Base-by-base conservation (phyloP, 768 basidiomycete species). In the Asterophora parasitica region DNA sequence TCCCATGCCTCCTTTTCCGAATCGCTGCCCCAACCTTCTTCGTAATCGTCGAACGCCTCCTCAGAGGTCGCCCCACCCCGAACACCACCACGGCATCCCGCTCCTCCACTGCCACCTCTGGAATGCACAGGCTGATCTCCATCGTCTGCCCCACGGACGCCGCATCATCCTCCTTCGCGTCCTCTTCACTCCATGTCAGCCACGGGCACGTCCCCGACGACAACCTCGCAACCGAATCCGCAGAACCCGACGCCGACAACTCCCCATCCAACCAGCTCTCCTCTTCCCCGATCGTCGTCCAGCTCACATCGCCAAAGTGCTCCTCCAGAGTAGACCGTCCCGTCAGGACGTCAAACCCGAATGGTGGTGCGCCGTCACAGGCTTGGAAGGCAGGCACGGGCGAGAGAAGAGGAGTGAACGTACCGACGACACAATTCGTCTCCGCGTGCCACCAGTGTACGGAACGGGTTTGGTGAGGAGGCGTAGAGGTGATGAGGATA, bases 291-390 rank as follows among this genome's bases (percentile, higher is more conserved):
- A 34, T 27, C 39, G 52, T 53, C 20, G 39, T 34, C 44, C 34
- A 49, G 6, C 48, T 49, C 7, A 53, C 42, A 17, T 53, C 44
- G 2, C 52, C 51, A 11, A 6, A 30, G 17, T 26, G 41, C 5
- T 52, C 51, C 16, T 19, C 27, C 3, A 53, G 28, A 49, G 49
- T 45, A 34, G 51, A 53, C 38, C 6, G 2, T 2, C 51, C 51
- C 4, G 38, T 53, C 20, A 39, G n/a, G 7, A 27, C 4, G 20
- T 43, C 42, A 28, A 53, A 49, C 10, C 48, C 40, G 19, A 42
- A 36, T 7, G 46, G 37, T 20, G 33, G 32, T 7, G 31, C 38
- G 27, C 31, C 43, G 10, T 31, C 34, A 19, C 44, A 28, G 1
- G 41, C 26, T 13, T 27, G 3, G 7, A 15, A 15, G 15, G 35